Percentiles rank a stretch among this genome's conserved stretches.
Evolutionary conservation across 2,329 filamentous ascomycete species (phyloP).

Genomic region (Penicillium sp.): DNA sequence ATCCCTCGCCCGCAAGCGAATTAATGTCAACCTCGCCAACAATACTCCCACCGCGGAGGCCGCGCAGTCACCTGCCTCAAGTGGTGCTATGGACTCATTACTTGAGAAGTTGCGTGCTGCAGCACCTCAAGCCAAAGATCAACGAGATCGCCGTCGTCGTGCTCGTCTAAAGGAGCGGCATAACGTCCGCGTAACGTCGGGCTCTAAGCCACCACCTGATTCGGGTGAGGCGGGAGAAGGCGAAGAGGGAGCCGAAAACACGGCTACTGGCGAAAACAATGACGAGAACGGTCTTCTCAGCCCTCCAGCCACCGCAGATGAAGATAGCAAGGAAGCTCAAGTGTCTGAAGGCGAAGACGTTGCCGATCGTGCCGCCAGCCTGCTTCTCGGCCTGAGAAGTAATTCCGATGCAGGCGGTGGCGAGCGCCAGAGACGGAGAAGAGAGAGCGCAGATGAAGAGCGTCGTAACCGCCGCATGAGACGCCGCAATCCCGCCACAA

Average conservation of each 20-base stretch:
- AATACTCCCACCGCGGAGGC: constrained; percentile 46
- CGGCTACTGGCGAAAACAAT: constrained; percentile 40
- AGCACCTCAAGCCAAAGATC: constrained; percentile 83
- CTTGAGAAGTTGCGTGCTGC: constrained; percentile 93
- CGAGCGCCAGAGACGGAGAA: constrained; percentile 59
- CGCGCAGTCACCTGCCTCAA: constrained; percentile 67
- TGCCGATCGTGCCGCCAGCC: constrained; percentile 76
- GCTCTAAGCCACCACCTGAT: constrained; percentile 85
- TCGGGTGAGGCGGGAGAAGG: constrained; percentile 56
- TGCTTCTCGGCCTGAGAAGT: constrained; percentile 79
- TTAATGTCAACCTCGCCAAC: constrained; percentile 65
- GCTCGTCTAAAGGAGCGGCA: constrained; percentile 87
- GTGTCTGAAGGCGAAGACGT: constrained; percentile 66
- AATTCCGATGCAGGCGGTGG: constrained; percentile 58
- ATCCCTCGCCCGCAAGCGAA: constrained; percentile 81
- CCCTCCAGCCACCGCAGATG: constrained; percentile 46
- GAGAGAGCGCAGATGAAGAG: constrained; percentile 79
- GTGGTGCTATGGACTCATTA: constrained; percentile 92
- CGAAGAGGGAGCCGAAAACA: constrained; percentile 52
- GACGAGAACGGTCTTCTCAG: constrained; percentile 49
- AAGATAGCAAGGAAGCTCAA: constrained; percentile 36
- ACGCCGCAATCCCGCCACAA: constrained; percentile 57
- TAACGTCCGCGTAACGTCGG: constrained; percentile 84
- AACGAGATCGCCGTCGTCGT: constrained; percentile 81
- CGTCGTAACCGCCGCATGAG: constrained; percentile 65